Percentiles rank a stretch among this genome's conserved stretches.
These are phyloP conservation scores for Backusella australiensis DNA, from an alignment of 192 early-diverging fungal species.

Conservation along the genomic window DNA sequence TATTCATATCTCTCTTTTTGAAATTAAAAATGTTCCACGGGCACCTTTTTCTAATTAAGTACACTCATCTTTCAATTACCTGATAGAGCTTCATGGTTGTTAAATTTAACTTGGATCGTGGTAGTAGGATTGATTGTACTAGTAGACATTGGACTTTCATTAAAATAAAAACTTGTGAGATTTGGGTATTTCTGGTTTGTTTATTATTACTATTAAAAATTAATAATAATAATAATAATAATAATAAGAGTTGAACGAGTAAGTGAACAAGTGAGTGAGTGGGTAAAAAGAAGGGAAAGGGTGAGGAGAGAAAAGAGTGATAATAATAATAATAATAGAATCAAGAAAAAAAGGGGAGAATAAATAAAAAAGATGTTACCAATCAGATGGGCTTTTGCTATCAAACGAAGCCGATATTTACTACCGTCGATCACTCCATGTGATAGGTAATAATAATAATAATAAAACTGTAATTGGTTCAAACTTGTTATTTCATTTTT, in stretches of 20 bases:
- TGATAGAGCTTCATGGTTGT: background rate
- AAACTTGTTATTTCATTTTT: background rate
- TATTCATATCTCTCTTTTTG: background rate
- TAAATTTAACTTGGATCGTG: background rate
- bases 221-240: background rate
- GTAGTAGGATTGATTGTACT: background rate
- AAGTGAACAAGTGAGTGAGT: background rate
- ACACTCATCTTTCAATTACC: background rate
- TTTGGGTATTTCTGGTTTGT: background rate
- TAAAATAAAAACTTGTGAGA: background rate
- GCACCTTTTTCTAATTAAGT: too few species aligned
- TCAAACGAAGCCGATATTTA: background rate
- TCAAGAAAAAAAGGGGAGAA: background rate
- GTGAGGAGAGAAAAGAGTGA: background rate
- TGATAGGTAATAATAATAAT: background rate
- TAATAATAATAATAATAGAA: background rate
- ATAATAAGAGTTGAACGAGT: background rate
- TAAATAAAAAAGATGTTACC: background rate
- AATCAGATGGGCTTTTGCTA: constrained; percentile 1
- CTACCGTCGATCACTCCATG: background rate
- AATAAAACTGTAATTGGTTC: background rate
- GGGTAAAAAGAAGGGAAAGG: background rate
- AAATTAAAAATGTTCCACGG: background rate
- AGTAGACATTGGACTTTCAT: background rate
- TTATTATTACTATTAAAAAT: background rate